A percentile compares a stretch with the other conserved stretches of the same genome.
phyloP scores from a whole-genome alignment of 306 rosid genomes.

The Ziziphus jujuba region DNA sequence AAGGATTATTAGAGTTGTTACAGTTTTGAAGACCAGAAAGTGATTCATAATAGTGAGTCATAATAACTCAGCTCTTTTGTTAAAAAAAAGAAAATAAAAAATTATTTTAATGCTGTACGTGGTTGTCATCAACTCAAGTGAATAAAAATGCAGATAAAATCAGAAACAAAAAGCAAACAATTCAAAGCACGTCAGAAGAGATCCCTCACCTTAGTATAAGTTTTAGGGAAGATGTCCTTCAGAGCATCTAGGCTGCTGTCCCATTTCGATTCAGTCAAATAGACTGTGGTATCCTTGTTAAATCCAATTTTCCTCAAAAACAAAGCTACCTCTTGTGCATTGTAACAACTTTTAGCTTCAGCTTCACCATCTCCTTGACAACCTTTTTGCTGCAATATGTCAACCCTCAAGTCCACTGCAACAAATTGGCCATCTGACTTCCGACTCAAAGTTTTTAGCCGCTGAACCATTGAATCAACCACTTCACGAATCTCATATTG shows the following conservation, averaged over 20 bases:
- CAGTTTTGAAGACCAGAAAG: no score
- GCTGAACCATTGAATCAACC: conserved; percentile 79
- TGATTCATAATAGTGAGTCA: no score
- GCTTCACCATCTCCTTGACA: conserved; percentile 66
- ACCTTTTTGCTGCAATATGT: conserved; percentile 70
- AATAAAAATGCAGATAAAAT: not conserved
- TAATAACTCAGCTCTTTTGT: no score
- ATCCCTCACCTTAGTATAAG: conserved; percentile 76
- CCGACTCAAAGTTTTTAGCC: conserved; percentile 80
- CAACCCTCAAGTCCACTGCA: conserved; percentile 88
- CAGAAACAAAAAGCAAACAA: not conserved
- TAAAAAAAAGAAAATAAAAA: no score
- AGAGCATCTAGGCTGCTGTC: conserved; percentile 77
- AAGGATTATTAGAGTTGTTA: no score
- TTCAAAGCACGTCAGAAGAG: conserved; percentile 11
- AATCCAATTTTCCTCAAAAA: conserved; percentile 83
- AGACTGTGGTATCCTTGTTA: conserved; percentile 81
- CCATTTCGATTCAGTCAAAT: conserved; percentile 94
- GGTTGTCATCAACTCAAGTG: not conserved
- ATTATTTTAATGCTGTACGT: no score
- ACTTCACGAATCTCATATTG: conserved; percentile 73
- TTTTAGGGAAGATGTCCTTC: conserved; percentile 87
- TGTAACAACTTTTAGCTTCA: conserved; percentile 75
- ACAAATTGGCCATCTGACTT: conserved; percentile 82
- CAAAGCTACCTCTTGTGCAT: conserved; percentile 70